A percentile compares a stretch with the other conserved stretches of the same genome.
Evolutionary conservation across 176 grass and related monocot species (phyloP).

Genomic region (Secale cereale): DNA sequence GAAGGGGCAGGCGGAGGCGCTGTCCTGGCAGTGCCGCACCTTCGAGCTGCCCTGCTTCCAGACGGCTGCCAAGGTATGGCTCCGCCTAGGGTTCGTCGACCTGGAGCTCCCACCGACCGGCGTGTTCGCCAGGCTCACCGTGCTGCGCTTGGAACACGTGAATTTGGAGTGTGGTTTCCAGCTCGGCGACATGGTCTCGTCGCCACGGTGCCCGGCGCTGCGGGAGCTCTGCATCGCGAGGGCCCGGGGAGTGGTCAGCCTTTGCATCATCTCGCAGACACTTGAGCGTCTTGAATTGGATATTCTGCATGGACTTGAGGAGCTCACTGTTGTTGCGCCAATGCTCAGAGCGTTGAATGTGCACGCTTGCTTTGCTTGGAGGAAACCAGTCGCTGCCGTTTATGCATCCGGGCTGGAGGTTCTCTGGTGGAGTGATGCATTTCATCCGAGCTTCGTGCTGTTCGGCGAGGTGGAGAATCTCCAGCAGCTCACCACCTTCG

Average conservation of each 20-base stretch:
- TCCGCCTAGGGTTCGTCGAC: constrained; percentile 13
- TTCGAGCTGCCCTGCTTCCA: constrained; percentile 13
- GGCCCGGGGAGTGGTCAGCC: neutral
- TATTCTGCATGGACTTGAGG: neutral
- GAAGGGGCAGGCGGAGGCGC: neutral
- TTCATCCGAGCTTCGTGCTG: neutral
- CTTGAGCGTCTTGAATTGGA: constrained; percentile 3
- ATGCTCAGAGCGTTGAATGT: constrained; percentile 3
- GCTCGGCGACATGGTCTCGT: constrained; percentile 2
- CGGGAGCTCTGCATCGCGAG: neutral
- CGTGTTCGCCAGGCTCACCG: constrained; percentile 2
- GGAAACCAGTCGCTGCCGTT: neutral
- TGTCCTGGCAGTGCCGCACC: constrained; percentile 14
- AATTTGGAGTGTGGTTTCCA: neutral
- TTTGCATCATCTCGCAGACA: constrained; percentile 10
- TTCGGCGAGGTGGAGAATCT: neutral
- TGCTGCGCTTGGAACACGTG: constrained; percentile 5
- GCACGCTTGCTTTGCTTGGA: neutral
- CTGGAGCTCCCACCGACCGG: neutral
- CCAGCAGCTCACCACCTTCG: constrained; percentile 13
- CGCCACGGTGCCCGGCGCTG: constrained; percentile 5
- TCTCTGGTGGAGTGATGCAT: constrained; percentile 11
- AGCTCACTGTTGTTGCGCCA: neutral
- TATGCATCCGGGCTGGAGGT: neutral
- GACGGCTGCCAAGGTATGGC: constrained; percentile 13